Conservation (phyloP, 768 basidiomycete species). For the Gloeopeniophorella convolvens region DNA sequence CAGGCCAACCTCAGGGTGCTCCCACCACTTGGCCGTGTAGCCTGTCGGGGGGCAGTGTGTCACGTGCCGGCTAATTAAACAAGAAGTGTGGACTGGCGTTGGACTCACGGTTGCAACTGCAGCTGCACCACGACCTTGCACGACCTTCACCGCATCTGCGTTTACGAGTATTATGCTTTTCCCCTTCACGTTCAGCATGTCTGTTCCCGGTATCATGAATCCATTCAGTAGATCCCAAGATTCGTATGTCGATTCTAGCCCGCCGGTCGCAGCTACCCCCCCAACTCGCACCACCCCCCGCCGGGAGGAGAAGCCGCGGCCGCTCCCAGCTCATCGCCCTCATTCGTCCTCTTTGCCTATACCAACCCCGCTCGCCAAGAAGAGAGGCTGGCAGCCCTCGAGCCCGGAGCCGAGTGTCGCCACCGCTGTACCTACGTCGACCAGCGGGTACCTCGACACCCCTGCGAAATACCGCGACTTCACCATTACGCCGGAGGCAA, state of each 20-base stretch:
- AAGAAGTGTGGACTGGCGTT: background rate
- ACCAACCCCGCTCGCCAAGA: constrained; percentile 40
- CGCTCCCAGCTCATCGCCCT: constrained; percentile 10
- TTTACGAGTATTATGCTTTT: constrained; percentile 38
- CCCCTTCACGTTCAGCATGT: constrained; percentile 66
- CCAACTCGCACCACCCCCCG: constrained; percentile 21
- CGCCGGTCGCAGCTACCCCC: constrained; percentile 16
- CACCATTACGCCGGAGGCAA: constrained; percentile 22
- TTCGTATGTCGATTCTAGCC: constrained; percentile 20
- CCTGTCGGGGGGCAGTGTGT: too few relatives aligned
- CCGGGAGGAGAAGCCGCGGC: constrained; percentile 23
- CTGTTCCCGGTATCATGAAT: constrained; percentile 59
- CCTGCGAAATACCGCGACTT: constrained; percentile 53
- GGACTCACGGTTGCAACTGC: background rate
- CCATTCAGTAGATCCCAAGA: constrained; percentile 39
- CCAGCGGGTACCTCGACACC: constrained; percentile 62
- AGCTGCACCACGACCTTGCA: background rate
- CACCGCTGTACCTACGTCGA: constrained; percentile 44
- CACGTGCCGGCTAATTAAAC: constrained; percentile 4
- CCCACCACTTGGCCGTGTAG: too few relatives aligned
- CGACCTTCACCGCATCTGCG: too few relatives aligned
- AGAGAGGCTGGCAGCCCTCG: constrained; percentile 70
- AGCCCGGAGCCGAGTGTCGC: constrained; percentile 50
- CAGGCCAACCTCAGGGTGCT: too few relatives aligned
- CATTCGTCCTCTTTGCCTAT: constrained; percentile 35